These are phyloP conservation scores for Chrysoporthe puriensis DNA, from an alignment of 2,329 filamentous ascomycete genomes.

Conservation along the genomic window DNA sequence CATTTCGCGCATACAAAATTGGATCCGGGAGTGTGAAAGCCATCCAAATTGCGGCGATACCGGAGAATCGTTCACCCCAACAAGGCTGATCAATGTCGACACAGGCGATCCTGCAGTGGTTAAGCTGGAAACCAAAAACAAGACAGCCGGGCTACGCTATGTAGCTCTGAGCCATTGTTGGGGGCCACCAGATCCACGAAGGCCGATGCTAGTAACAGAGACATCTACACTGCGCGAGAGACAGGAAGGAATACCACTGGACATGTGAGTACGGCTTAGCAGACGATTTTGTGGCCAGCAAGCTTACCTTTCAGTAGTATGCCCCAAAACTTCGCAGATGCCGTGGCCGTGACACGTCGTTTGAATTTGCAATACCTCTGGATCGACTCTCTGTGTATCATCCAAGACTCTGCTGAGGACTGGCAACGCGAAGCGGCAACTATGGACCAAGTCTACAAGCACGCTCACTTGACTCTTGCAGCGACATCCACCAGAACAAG, in stretches of 20 bases:
- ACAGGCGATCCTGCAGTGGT: neutral
- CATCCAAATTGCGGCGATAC: neutral
- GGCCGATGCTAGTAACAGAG: neutral
- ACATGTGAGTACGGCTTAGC: neutral
- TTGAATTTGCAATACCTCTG: neutral
- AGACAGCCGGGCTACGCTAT: neutral
- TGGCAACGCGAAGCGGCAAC: conserved; percentile 34
- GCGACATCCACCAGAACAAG: neutral
- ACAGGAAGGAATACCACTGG: neutral
- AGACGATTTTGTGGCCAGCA: neutral
- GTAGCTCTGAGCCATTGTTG: neutral
- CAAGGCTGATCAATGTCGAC: neutral
- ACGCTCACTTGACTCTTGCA: neutral
- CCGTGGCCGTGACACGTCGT: neutral
- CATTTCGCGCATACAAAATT: neutral
- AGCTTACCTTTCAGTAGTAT: neutral
- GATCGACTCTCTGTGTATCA: conserved; percentile 24
- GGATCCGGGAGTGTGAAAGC: neutral
- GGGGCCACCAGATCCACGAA: neutral
- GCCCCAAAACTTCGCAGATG: conserved; percentile 8
- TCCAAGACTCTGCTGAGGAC: conserved; percentile 13
- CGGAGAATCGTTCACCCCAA: neutral
- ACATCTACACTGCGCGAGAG: neutral
- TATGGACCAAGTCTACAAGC: conserved; percentile 2
- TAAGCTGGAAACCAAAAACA: neutral